Evolutionary conservation across 164 flowering plant species (phyloP), one percentile per base, ranked within the genome.

Genomic region (Aristolochia californica): DNA sequence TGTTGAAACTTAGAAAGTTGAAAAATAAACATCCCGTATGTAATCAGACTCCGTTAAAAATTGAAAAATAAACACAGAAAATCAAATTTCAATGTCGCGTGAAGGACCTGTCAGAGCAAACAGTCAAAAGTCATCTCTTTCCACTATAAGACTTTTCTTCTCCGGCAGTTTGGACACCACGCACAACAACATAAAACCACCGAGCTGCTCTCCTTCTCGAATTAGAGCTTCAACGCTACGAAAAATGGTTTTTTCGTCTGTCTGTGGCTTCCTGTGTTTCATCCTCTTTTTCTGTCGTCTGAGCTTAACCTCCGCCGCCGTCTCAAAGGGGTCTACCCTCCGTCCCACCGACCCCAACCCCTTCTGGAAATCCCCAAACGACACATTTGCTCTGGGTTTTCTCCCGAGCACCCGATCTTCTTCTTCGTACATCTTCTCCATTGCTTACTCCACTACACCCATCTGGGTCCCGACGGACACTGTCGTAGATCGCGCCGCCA

Each of bases 301-400:
- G 15, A 9, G 18, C 43, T 15, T 28, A 2, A 13, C 21, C 53
- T 48, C 54, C 12, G 51, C 57, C 45, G 57, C 54, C 7, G 54
- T 61, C 25, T 26, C 57, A 4, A 38, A 18, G 14, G 57, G 64
- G 23, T 24, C 64, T 21, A 61, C 28, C 50, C 51, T 61, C 57
- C 43, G 57, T 13, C 23, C 64, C 24, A 43, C 47, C 50, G 20
- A 18, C 23, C 18, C 0, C 57, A 23, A 22, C 43, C 1, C 25
- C 4, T 24, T 54, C 40, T 78, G 77, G 79, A 18, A 55, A 0
- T 78, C 82, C 11, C 75, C 79, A 2, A 65, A 62, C 49, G 5
- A 13, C 55, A 53, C 60, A 28, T 73, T 71, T 70, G 60, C 76
- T n/a, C 64, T 75, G 16, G 30, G 62, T 45, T 75, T 78, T 71